phyloP scores from a whole-genome alignment of 208 protist genomes.

The Angomonas deanei region DNA sequence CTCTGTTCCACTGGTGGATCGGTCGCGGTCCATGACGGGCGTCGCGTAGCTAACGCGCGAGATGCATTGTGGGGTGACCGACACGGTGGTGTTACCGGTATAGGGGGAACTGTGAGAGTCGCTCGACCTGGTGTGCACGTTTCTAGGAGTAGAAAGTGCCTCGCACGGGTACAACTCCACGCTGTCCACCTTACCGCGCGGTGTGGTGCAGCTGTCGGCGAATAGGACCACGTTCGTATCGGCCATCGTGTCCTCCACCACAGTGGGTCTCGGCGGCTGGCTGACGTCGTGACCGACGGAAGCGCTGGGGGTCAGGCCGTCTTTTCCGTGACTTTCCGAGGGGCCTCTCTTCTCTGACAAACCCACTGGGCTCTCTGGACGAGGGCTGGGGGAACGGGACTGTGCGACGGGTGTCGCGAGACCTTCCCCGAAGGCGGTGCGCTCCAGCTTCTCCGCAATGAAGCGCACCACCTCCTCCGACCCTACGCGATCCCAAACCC shows the following conservation, averaged over 20 bases:
- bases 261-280: neutral
- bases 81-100: no score
- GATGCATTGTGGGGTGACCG: neutral
- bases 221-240: neutral
- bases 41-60: neutral
- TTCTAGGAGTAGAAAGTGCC: neutral
- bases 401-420: no score
- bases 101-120: no score
- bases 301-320: neutral
- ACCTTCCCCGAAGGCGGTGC: neutral
- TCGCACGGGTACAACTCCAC: neutral
- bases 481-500: conserved; percentile 73
- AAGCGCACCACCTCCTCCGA: conserved; percentile 52
- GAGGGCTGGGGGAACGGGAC: neutral
- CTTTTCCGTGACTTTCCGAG: no score
- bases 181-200: neutral
- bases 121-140: no score
- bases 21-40: neutral
- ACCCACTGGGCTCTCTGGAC: neutral
- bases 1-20: neutral
- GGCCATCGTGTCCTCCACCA: neutral
- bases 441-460: conserved; percentile 27
- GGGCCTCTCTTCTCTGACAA: no score
- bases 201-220: no score
- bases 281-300: neutral